These are phyloP conservation scores for Arthrobotrys iridis DNA, from an alignment of 2,329 filamentous ascomycete genomes.

Conservation along the genomic window DNA sequence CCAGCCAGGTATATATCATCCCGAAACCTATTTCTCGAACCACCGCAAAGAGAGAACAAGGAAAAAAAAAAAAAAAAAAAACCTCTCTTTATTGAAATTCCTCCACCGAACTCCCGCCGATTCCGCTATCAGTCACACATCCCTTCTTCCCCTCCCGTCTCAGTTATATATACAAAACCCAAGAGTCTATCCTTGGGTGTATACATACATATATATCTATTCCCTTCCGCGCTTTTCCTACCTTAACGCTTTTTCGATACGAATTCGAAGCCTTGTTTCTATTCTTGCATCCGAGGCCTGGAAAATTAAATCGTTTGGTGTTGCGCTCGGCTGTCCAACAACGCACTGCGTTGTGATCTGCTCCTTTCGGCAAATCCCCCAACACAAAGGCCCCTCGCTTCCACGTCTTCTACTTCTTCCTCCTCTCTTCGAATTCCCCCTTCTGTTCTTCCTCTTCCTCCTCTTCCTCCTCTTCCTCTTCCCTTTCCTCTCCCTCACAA, in stretches of 20 bases:
- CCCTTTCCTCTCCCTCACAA: background rate
- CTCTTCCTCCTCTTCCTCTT: background rate
- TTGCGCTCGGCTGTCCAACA: constrained; percentile 5
- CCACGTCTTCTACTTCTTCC: background rate
- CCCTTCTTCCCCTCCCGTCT: background rate
- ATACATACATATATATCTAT: background rate
- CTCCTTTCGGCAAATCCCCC: background rate
- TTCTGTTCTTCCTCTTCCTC: background rate
- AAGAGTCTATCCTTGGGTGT: background rate
- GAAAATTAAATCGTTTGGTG: constrained; percentile 3
- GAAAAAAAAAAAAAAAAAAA: too few species aligned
- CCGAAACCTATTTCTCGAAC: constrained; percentile 22
- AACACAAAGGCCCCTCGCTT: constrained; percentile 9
- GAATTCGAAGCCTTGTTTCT: background rate
- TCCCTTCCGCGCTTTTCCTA: background rate
- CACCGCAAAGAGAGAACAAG: background rate
- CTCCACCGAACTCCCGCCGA: background rate
- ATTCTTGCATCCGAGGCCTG: background rate
- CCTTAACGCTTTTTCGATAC: too few species aligned
- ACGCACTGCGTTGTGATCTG: constrained; percentile 29
- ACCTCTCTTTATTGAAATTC: too few species aligned
- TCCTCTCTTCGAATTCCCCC: background rate
- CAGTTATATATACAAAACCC: background rate
- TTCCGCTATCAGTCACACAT: background rate
- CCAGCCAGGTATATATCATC: constrained; percentile 20